These are phyloP conservation scores for Trypanosoma vivax DNA, from an alignment of 208 protist species.

Conservation along the genomic window DNA sequence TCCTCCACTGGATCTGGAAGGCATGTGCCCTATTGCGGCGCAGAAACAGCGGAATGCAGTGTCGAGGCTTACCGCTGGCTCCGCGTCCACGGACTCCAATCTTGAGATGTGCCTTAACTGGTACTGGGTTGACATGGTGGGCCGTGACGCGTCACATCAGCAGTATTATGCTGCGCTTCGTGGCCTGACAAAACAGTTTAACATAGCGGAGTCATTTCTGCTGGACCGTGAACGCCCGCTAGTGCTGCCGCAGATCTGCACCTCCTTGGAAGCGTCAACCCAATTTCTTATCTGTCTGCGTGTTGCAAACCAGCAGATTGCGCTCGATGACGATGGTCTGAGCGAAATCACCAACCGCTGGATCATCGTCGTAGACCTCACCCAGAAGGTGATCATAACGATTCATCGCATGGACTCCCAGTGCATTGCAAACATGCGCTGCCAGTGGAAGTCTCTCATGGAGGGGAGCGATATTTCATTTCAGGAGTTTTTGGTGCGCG, in stretches of 20 bases:
- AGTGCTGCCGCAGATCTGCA: constrained; percentile 68
- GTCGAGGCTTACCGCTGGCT: constrained; percentile 15
- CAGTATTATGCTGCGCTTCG: constrained; percentile 60
- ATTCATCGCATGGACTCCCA: constrained; percentile 71
- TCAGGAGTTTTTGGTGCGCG: constrained; percentile 79
- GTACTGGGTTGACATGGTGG: constrained; percentile 84
- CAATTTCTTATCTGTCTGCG: constrained; percentile 81
- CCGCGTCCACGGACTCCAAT: constrained; percentile 29
- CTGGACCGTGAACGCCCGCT: constrained; percentile 73
- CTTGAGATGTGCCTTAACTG: constrained; percentile 83
- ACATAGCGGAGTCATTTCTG: constrained; percentile 72
- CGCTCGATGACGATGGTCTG: constrained; percentile 65
- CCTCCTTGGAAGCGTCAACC: constrained; percentile 52
- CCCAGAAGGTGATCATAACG: constrained; percentile 71
- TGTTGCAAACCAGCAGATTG: constrained; percentile 69
- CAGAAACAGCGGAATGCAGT: constrained; percentile 25
- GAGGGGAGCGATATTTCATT: constrained; percentile 59
- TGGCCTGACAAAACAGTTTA: constrained; percentile 57
- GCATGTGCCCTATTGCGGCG: background rate
- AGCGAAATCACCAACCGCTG: constrained; percentile 81
- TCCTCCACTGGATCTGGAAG: constrained; percentile 5
- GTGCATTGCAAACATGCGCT: constrained; percentile 62
- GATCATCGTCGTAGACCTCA: constrained; percentile 78
- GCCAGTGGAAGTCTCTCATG: constrained; percentile 62
- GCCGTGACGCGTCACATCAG: constrained; percentile 44